phyloP scores from a whole-genome alignment of 345 rosid genomes.

The Angophora floribunda region DNA sequence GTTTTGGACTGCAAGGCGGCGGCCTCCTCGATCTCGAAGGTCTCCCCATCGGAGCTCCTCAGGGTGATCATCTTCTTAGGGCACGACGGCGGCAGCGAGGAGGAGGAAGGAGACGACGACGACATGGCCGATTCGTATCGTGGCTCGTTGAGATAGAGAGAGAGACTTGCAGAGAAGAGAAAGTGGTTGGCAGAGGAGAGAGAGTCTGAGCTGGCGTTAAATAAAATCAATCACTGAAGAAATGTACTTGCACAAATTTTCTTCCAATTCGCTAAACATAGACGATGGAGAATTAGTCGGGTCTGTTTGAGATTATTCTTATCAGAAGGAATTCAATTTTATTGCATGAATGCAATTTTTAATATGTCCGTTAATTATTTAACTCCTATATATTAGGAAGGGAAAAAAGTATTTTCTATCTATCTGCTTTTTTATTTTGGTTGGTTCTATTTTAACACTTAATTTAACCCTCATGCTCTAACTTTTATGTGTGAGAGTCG shows the following conservation, averaged over 20 bases:
- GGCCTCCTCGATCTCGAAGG: constrained; percentile 20
- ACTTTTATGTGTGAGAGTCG: too few relatives aligned
- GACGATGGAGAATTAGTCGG: neutral
- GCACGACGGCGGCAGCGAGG: neutral
- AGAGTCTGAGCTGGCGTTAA: neutral
- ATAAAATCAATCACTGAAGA: too few relatives aligned
- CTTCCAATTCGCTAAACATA: too few relatives aligned
- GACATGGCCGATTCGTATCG: neutral
- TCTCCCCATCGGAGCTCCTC: constrained; percentile 21
- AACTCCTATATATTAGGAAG: neutral
- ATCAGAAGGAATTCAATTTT: neutral
- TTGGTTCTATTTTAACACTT: too few relatives aligned
- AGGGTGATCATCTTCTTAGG: constrained; percentile 22
- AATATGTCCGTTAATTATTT: neutral
- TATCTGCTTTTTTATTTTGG: too few relatives aligned
- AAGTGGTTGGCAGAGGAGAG: neutral
- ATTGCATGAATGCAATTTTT: neutral
- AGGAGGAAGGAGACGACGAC: neutral
- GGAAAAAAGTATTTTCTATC: too few relatives aligned
- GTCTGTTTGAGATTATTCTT: neutral
- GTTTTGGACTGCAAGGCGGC: constrained; percentile 48
- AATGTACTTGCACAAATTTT: too few relatives aligned
- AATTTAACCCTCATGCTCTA: too few relatives aligned
- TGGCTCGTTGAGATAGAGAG: neutral
- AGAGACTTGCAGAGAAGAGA: neutral